phyloP scores from a whole-genome alignment of 1,139 yeast species.

The Pichia sp. region DNA sequence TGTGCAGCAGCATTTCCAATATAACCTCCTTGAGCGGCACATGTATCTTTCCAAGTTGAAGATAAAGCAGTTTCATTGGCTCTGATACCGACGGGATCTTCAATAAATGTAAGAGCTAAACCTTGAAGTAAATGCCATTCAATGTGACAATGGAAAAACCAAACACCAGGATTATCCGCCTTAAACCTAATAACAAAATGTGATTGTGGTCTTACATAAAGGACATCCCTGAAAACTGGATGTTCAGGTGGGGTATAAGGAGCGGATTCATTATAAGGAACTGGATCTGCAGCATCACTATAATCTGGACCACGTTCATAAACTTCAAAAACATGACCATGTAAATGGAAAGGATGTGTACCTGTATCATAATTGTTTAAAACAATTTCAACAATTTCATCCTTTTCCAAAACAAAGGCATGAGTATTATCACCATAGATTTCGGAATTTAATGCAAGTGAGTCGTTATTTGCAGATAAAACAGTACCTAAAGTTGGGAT shows the following conservation, averaged over 20 bases:
- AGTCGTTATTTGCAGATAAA: constrained; percentile 49
- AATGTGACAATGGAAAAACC: constrained; percentile 61
- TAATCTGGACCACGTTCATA: constrained; percentile 42
- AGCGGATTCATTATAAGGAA: constrained; percentile 39
- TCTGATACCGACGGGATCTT: constrained; percentile 52
- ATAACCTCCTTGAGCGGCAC: constrained; percentile 41
- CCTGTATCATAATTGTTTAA: constrained; percentile 75
- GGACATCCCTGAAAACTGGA: constrained; percentile 43
- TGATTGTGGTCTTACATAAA: constrained; percentile 45
- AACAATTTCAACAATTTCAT: constrained; percentile 62
- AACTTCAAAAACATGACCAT: constrained; percentile 79
- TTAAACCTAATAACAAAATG: constrained; percentile 48
- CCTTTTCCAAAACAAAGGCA: constrained; percentile 59
- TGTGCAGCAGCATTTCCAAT: constrained; percentile 88
- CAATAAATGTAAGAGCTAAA: constrained; percentile 42
- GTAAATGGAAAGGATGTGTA: constrained; percentile 89
- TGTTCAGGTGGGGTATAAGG: constrained; percentile 50
- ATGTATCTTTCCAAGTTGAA: constrained; percentile 49
- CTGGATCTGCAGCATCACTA: constrained; percentile 36
- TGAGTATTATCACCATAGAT: constrained; percentile 81
- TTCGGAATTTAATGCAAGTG: constrained; percentile 41
- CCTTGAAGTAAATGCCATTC: constrained; percentile 63
- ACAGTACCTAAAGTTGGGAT: constrained; percentile 78
- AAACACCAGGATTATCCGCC: constrained; percentile 55
- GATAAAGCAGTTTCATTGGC: constrained; percentile 35